Evolutionary conservation across 208 protist genomes (phyloP).

Genomic region (Trypanosoma boissoni): DNA sequence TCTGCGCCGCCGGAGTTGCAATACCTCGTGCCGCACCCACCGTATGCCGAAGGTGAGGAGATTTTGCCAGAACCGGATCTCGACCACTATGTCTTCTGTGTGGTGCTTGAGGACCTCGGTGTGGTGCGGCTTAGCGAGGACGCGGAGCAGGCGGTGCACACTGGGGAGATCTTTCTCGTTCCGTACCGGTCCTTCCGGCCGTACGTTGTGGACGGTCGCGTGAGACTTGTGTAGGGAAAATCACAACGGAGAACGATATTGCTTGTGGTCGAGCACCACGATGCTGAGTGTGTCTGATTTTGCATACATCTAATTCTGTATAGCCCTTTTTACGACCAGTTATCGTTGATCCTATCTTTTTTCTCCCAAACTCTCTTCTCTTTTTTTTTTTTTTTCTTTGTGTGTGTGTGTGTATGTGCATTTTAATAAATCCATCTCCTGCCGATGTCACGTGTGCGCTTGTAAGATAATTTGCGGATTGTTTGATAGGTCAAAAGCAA

Average conservation of each 20-base stretch:
- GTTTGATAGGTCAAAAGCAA: no score
- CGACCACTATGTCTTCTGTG: slow-evolving; percentile 75
- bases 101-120: slow-evolving; percentile 75
- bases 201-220: slow-evolving; percentile 66
- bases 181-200: slow-evolving; percentile 69
- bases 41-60: slow-evolving; percentile 71
- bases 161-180: slow-evolving; percentile 81
- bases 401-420: no score
- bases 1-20: slow-evolving; percentile 51
- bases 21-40: slow-evolving; percentile 54
- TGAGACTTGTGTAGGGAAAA: slow-evolving; percentile 53
- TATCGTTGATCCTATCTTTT: slow-evolving; percentile 6
- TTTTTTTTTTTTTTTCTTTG: no score
- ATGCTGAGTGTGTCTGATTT: no score
- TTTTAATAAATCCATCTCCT: no score
- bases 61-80: slow-evolving; percentile 73
- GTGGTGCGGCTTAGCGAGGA: slow-evolving; percentile 71
- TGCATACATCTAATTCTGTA: no score
- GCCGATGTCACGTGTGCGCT: no score
- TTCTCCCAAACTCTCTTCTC: no score
- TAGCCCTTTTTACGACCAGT: no score
- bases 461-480: no score
- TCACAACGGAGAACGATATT: neutral
- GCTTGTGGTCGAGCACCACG: neutral
- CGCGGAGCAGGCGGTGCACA: slow-evolving; percentile 61